phyloP scores from a whole-genome alignment of 306 rosid genomes.

The Cicer cuneatum region DNA sequence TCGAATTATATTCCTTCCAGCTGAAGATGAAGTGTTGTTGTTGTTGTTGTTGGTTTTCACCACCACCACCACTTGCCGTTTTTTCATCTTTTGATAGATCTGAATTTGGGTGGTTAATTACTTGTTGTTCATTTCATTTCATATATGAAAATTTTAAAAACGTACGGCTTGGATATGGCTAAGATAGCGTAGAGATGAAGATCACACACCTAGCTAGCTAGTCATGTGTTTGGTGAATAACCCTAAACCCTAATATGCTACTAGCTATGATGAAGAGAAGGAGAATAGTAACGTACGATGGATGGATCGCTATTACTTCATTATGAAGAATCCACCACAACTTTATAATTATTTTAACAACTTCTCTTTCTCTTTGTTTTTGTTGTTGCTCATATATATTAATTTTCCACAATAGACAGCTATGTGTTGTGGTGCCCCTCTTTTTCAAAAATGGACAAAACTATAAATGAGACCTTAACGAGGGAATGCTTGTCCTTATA shows the following conservation, averaged over 20 bases:
- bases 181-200: not conserved
- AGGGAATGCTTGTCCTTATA: constrained; percentile 51
- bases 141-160: not conserved
- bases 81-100: constrained; percentile 66
- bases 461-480: constrained; percentile 40
- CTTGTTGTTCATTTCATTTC: not conserved
- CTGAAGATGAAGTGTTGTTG: constrained; percentile 1
- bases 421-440: constrained; percentile 47
- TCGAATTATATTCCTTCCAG: constrained; percentile 50
- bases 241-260: constrained; percentile 61
- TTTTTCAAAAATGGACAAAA: constrained; percentile 38
- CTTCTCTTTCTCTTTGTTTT: not conserved
- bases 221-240: constrained; percentile 46
- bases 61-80: constrained; percentile 75
- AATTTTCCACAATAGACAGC: constrained; percentile 23
- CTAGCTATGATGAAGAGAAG: not conserved
- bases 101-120: not conserved
- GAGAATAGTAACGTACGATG: not conserved
- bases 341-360: not conserved
- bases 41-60: constrained; percentile 43
- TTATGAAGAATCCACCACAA: constrained; percentile 26
- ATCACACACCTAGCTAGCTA: not conserved
- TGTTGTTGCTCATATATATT: not conserved
- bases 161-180: not conserved
- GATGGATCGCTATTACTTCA: not conserved